Conservation (phyloP, 495 filamentous ascomycete species). For the Hypoxylon fuscum region DNA sequence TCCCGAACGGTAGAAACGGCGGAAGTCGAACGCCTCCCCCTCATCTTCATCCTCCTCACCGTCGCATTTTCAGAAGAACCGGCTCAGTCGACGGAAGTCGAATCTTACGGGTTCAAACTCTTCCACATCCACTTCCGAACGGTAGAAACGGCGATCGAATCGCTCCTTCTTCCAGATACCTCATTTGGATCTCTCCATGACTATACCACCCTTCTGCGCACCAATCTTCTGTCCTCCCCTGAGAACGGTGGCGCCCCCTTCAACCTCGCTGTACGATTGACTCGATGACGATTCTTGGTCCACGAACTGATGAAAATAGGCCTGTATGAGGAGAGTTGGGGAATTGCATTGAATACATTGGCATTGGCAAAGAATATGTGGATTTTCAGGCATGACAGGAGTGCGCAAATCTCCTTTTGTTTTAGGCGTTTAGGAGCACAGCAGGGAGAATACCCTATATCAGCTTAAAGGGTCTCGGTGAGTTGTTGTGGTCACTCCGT, state of each 20-base stretch:
- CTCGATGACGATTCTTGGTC: conserved; percentile 32
- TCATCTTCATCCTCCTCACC: conserved; percentile 35
- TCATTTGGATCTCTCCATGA: conserved; percentile 40
- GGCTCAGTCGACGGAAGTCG: conserved; percentile 40
- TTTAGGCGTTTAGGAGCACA: conserved; percentile 33
- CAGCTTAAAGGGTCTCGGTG: conserved; percentile 5
- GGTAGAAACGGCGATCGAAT: conserved; percentile 50
- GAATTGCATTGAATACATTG: conserved; percentile 23
- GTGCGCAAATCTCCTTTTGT: conserved; percentile 17
- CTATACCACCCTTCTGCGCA: conserved; percentile 33
- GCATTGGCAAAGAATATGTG: conserved; percentile 32
- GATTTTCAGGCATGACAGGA: conserved; percentile 27
- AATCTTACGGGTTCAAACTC: conserved; percentile 38
- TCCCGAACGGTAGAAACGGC: conserved; percentile 61
- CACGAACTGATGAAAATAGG: conserved; percentile 36
- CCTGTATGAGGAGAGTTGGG: conserved; percentile 23
- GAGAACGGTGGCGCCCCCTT: conserved; percentile 24
- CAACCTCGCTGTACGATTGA: conserved; percentile 33
- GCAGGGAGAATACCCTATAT: conserved; percentile 30
- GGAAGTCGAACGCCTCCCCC: conserved; percentile 41
- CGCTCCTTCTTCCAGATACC: conserved; percentile 45
- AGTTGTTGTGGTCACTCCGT: background rate
- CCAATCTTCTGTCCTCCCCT: conserved; percentile 34
- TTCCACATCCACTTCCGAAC: conserved; percentile 44
- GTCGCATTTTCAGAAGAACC: conserved; percentile 31